Conservation (phyloP, 345 rosid genomes). For the Eucalyptus erythrocorys region DNA sequence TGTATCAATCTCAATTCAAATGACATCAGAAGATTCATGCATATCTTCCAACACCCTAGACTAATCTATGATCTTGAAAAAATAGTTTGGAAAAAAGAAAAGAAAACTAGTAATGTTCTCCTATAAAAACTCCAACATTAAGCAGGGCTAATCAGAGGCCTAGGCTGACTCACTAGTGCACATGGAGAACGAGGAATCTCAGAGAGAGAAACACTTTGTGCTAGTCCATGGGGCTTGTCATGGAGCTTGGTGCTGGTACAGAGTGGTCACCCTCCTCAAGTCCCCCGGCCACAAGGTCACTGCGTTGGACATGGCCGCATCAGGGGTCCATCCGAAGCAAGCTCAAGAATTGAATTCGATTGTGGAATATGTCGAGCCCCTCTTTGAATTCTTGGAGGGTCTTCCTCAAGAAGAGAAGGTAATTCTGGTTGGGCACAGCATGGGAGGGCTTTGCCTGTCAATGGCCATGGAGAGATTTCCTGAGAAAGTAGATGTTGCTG, state of each 20-base stretch:
- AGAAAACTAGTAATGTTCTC: neutral
- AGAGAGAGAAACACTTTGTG: conserved; percentile 4
- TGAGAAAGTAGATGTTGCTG: conserved; percentile 2
- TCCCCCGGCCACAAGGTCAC: conserved; percentile 14
- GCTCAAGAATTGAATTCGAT: neutral
- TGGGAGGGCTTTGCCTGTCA: conserved; percentile 14
- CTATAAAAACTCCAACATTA: neutral
- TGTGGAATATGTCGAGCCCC: conserved; percentile 1
- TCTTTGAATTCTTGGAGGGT: conserved; percentile 9
- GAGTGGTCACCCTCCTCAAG: conserved; percentile 1
- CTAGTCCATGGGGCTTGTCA: conserved; percentile 13
- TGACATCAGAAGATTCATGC: no score
- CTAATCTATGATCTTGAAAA: neutral
- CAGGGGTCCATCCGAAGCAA: conserved; percentile 10
- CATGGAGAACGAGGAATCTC: no score
- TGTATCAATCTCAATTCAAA: no score
- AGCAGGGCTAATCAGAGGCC: neutral
- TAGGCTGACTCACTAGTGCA: no score
- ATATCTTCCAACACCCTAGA: no score
- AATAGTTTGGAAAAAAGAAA: no score
- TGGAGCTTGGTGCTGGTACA: conserved; percentile 33
- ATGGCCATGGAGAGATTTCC: conserved; percentile 24
- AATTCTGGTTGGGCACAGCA: conserved; percentile 22
- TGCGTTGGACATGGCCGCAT: conserved; percentile 6
- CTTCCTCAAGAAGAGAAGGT: conserved; percentile 12